Conservation (phyloP, 169 alveolate species). For the Eimeria brunetti region DNA sequence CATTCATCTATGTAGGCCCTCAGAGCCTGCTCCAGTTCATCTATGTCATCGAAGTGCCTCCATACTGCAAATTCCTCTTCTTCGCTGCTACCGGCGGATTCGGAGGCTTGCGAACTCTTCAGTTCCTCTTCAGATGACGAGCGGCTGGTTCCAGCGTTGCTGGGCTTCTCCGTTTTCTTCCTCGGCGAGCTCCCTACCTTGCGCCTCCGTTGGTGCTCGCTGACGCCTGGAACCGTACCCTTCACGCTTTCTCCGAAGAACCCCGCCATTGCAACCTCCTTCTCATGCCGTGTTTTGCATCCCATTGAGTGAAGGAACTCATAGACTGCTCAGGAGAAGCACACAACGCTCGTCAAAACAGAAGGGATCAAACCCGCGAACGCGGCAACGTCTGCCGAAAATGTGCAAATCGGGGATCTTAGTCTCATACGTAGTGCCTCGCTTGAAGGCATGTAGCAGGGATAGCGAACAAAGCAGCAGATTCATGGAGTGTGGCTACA, state of each 20-base stretch:
- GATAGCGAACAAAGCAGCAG: too few relatives aligned
- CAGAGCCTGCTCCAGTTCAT: slow-evolving; percentile 48
- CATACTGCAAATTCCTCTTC: slow-evolving; percentile 15
- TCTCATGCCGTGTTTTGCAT: slow-evolving; percentile 71
- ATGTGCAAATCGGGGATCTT: neutral
- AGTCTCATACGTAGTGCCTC: neutral
- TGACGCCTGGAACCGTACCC: slow-evolving; percentile 59
- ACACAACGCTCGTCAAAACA: neutral
- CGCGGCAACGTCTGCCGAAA: neutral
- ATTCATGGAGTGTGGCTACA: neutral
- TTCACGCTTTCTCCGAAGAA: slow-evolving; percentile 74
- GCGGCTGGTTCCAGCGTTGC: neutral
- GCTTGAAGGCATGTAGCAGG: too few relatives aligned
- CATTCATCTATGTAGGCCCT: slow-evolving; percentile 53
- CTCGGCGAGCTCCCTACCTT: slow-evolving; percentile 51
- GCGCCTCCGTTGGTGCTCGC: slow-evolving; percentile 71
- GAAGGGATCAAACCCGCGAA: neutral
- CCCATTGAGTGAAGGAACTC: slow-evolving; percentile 78
- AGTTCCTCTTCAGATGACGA: slow-evolving; percentile 21
- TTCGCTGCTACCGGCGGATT: neutral
- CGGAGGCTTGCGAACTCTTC: slow-evolving; percentile 16
- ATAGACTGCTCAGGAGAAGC: slow-evolving; percentile 49
- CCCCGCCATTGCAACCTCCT: slow-evolving; percentile 70
- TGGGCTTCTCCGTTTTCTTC: neutral
- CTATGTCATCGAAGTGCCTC: slow-evolving; percentile 69